Base-by-base conservation (phyloP, 2,329 filamentous ascomycete genomes). In the Pseudocercospora macadamiae region DNA sequence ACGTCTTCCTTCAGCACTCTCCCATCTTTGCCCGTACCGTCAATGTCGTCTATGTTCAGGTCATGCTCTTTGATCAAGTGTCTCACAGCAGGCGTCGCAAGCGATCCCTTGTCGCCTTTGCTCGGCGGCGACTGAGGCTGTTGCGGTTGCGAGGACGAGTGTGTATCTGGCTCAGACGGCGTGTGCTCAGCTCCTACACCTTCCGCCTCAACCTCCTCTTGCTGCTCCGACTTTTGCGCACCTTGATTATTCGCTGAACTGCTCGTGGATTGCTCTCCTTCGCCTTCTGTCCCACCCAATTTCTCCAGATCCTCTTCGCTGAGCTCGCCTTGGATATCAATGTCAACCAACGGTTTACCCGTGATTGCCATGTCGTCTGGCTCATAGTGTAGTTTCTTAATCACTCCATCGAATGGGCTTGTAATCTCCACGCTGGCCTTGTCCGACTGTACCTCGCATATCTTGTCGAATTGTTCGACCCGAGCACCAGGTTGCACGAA, bases 381-480 rank as follows among this genome's bases (percentile, higher is more conserved):
- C 64, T 97, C 92, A 75, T 96, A 97, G 77, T 97, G 86, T 44
- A 99, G 82, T 78, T 93, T 97, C 80, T 96, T 97, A 67, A 99
- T 93, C 0, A 97, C 89, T 19, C 95, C 95, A 58, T 93, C 87
- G 75, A 96, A 99, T 54, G 95, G 88, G 70, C 93, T 97, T 36
- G 95, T 97, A 68, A 99, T 99, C 82, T 97, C 51, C 32, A 73
- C 52, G 66, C 55, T 61, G 21, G 95, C 95, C 77, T 99, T 99
- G 79, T 99, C 95, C 70, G 93, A 97, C 75, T 97, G 95, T 44
- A 99, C 96, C 79, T 99, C 95, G 78, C 95, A 99, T 47, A 99
- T 83, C 60, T 93, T 95, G 68, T 96, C 95, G 83, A 96, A 99
- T 79, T 99, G 93, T 79, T 99, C 93, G 68, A 99, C 93, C 58